phyloP scores from a whole-genome alignment of 225 moss, liverwort and hornwort species.

The Polytrichum commune region DNA sequence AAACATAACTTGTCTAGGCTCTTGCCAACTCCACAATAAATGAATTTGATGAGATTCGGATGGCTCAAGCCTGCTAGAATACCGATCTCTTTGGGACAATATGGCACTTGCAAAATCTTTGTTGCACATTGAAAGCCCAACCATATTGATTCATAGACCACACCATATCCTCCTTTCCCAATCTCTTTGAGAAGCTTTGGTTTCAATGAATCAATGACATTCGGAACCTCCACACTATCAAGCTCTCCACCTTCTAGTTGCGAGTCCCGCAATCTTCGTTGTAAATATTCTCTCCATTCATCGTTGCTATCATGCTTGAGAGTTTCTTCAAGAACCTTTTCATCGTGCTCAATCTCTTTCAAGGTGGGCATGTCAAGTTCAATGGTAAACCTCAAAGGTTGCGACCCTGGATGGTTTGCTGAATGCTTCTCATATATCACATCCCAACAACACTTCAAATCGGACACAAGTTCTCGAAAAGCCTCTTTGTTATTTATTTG shows the following conservation, averaged over 20 bases:
- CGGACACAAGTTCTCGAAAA: neutral
- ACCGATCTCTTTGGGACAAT: too few relatives aligned
- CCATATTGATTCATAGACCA: too few relatives aligned
- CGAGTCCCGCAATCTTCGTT: neutral
- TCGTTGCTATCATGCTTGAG: neutral
- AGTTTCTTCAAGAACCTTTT: neutral
- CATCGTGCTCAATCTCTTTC: neutral
- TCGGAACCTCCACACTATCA: neutral
- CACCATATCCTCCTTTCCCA: too few relatives aligned
- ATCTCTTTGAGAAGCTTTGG: too few relatives aligned
- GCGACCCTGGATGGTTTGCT: too few relatives aligned
- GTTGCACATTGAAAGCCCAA: too few relatives aligned
- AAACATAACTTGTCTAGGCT: neutral
- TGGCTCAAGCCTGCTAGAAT: too few relatives aligned
- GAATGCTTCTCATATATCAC: too few relatives aligned
- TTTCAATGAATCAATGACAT: too few relatives aligned
- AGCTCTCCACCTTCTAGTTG: neutral
- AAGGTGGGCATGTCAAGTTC: neutral
- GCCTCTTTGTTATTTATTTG: neutral
- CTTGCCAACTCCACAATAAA: conserved; percentile 8
- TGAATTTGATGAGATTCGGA: conserved; percentile 22
- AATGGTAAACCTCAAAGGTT: neutral
- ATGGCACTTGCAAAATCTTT: too few relatives aligned
- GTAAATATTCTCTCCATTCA: neutral
- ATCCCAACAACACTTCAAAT: neutral